phyloP scores from a whole-genome alignment of 805 yeast species.

The Wickerhamiella allomyrinae region DNA sequence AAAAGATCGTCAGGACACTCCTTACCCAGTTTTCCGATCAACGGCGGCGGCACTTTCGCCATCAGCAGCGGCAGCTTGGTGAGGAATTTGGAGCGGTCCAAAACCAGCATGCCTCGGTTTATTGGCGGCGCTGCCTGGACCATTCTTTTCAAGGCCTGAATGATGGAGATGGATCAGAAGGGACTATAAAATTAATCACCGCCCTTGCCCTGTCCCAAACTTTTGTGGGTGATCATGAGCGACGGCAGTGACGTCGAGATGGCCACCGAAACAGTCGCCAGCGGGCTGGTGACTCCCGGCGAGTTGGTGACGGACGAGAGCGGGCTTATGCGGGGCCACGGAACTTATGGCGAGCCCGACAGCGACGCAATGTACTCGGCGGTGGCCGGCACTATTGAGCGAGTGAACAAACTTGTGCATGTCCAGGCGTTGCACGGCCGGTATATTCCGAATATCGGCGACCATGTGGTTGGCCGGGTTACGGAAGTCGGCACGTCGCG shows the following conservation, averaged over 20 bases:
- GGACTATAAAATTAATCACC: too few relatives aligned
- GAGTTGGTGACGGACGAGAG: slow-evolving; percentile 93
- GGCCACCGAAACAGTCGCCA: slow-evolving; percentile 2
- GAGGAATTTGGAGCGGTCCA: slow-evolving; percentile 55
- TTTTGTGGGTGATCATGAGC: too few relatives aligned
- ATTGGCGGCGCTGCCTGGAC: slow-evolving; percentile 41
- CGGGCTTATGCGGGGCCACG: slow-evolving; percentile 97
- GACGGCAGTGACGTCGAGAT: slow-evolving; percentile 13
- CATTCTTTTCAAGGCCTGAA: not conserved
- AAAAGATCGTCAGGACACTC: slow-evolving; percentile 41
- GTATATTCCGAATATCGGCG: slow-evolving; percentile 91
- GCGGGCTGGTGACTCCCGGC: slow-evolving; percentile 75
- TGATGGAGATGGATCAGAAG: too few relatives aligned
- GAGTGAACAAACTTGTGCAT: slow-evolving; percentile 75
- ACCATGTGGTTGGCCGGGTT: slow-evolving; percentile 85
- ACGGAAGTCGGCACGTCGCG: slow-evolving; percentile 87
- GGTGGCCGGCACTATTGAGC: slow-evolving; percentile 78
- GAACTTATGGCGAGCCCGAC: slow-evolving; percentile 57
- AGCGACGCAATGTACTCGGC: slow-evolving; percentile 70
- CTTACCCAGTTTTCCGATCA: slow-evolving; percentile 48
- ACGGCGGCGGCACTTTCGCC: slow-evolving; percentile 52
- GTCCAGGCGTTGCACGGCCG: slow-evolving; percentile 79
- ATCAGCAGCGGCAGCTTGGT: slow-evolving; percentile 46
- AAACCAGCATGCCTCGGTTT: slow-evolving; percentile 44
- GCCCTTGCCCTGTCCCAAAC: too few relatives aligned